These are phyloP conservation scores for Avena insularis DNA, from an alignment of 176 grass and related monocot genomes.

Conservation along the genomic window DNA sequence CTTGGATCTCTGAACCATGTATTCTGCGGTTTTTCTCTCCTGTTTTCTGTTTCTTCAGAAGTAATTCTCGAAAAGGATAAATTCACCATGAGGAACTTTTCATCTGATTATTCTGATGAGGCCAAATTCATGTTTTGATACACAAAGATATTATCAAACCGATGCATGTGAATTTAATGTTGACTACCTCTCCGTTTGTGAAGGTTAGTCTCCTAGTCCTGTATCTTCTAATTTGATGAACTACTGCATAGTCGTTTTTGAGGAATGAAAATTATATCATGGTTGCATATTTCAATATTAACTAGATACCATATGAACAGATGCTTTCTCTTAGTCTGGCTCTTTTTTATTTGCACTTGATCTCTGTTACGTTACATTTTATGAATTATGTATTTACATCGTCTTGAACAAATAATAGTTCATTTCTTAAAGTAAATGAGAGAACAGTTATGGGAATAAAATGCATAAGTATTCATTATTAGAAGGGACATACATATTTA, in stretches of 20 bases:
- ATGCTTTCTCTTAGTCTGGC: background rate
- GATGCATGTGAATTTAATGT: constrained; percentile 3
- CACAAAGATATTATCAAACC: constrained; percentile 28
- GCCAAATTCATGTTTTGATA: background rate
- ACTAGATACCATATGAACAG: constrained; percentile 1
- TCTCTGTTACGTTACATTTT: constrained; percentile 23
- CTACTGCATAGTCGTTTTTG: constrained; percentile 1
- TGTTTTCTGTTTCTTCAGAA: constrained; percentile 33
- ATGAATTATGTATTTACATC: constrained; percentile 1
- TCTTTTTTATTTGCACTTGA: background rate
- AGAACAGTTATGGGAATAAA: constrained; percentile 7
- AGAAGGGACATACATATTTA: constrained; percentile 3
- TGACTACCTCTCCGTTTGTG: background rate
- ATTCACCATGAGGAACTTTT: background rate
- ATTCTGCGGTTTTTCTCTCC: background rate
- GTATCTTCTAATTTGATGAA: constrained; percentile 7
- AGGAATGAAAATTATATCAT: constrained; percentile 14
- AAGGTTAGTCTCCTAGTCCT: background rate
- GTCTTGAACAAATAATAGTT: background rate
- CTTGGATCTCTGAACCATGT: constrained; percentile 13
- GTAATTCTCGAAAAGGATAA: background rate
- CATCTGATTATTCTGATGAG: constrained; percentile 18
- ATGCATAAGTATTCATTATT: background rate
- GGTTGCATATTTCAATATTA: constrained; percentile 16
- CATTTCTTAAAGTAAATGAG: constrained; percentile 8